Base-by-base conservation (phyloP, 75 land plant genomes). In the Picea sitchensis region DNA sequence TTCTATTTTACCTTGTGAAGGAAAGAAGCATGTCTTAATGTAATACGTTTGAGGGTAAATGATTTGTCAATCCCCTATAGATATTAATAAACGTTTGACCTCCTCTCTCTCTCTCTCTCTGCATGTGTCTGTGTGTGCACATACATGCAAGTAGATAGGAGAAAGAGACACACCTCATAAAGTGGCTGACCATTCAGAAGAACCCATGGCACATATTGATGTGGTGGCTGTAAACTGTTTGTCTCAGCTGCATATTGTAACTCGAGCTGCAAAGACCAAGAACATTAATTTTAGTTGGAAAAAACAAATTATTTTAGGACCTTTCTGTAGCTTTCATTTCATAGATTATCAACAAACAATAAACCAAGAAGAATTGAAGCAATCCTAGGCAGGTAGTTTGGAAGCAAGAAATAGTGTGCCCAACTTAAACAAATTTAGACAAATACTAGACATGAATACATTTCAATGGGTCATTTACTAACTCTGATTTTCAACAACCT, bases 171-270 rank as follows among this genome's bases (percentile, higher is more conserved):
- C 98, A 90, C 98, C 78, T 95, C 98, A 81, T 91, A 89, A 26
- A 95, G 88, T 67, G 98, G 98, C 54, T 88, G 82, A 57, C 93
- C 91, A 82, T 95, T 88, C 68, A 92, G 91, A 61, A 91, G 85
- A n/a, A 95, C 95, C 98, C 95, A 95, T 34, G 98, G 98, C 47
- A 95, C 95, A 78, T 95, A 95, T 80, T 78, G 75, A 79, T 91
- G 98, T 65, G 98, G 95, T 61, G 98, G 98, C 26, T 86, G 73
- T 71, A 95, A 87, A 57, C 83, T 60, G 83, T 84, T 79, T 14
- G 98, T 95, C 62, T 87, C 82, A 30, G 90, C 86, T 77, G 90
- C 95, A 82, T 89, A 92, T 71, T 83, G 78, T 60, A 88, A 69
- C 79, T 91, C 93, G 80, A 95, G 91, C 95, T 95, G 93, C 81